Conservation (phyloP, 768 basidiomycete species). For the Fomitopsis pulvina region DNA sequence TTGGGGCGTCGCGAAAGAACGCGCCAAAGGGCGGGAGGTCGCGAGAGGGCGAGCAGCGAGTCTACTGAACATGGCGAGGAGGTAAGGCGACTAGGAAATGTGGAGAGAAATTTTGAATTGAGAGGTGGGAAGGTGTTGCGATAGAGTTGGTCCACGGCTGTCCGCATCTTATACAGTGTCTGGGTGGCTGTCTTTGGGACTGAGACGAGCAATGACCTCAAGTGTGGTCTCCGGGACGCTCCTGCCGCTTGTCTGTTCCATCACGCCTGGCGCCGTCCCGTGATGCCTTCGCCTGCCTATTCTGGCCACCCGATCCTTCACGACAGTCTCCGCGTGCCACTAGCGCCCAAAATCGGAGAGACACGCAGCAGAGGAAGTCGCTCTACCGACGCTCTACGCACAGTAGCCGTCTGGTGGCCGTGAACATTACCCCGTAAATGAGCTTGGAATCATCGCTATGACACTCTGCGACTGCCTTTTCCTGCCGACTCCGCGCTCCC, state of each 20-base stretch:
- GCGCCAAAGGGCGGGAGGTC: background rate
- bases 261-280: background rate
- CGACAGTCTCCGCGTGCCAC: background rate
- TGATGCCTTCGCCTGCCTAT: background rate
- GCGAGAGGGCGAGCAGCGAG: constrained; percentile 1
- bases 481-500: background rate
- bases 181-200: background rate
- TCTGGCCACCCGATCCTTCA: background rate
- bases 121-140: background rate
- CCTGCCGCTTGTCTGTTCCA: background rate
- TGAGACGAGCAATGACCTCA: background rate
- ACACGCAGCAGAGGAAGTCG: background rate
- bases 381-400: background rate
- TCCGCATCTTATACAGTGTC: background rate
- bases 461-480: background rate
- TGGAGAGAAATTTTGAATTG: background rate
- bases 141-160: background rate
- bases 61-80: constrained; percentile 3
- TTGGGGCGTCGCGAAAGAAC: background rate
- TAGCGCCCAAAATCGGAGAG: background rate
- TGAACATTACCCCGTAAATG: too few species aligned
- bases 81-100: background rate
- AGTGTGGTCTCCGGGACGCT: background rate
- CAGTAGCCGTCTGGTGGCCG: too few species aligned
- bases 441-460: background rate